Evolutionary conservation across 768 basidiomycete species (phyloP).

Genomic region (Naematelia encephala): DNA sequence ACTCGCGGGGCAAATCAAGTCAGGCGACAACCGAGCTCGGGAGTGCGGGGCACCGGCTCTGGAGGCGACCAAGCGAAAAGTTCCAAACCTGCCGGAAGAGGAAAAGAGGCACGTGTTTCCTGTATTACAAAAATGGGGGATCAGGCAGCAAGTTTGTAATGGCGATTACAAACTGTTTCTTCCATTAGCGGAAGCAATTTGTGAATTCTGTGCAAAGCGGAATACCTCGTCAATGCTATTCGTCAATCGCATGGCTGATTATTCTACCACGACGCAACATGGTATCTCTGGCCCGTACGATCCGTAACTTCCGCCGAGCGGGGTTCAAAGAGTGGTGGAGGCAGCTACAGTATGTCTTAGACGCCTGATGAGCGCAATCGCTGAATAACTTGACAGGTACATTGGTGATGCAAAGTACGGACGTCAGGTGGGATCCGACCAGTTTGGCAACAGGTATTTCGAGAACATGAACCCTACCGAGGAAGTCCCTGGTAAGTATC

Average conservation of each 20-base stretch:
- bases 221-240: background rate
- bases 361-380: background rate
- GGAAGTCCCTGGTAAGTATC: slow-evolving; percentile 73
- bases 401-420: slow-evolving; percentile 93
- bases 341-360: slow-evolving; percentile 54
- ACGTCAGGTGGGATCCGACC: slow-evolving; percentile 52
- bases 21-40: background rate
- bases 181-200: background rate
- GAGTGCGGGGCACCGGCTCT: background rate
- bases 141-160: background rate
- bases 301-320: slow-evolving; percentile 66
- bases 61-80: background rate
- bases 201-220: no score
- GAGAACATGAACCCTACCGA: slow-evolving; percentile 85
- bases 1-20: background rate
- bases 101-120: background rate
- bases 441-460: slow-evolving; percentile 87
- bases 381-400: slow-evolving; percentile 58
- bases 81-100: background rate
- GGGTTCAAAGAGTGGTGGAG: slow-evolving; percentile 86
- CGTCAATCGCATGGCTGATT: background rate
- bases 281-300: slow-evolving; percentile 16
- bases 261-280: background rate
- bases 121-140: background rate
- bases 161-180: background rate